Conservation (phyloP, 140 eudicot species). For the Stevia rebaudiana region DNA sequence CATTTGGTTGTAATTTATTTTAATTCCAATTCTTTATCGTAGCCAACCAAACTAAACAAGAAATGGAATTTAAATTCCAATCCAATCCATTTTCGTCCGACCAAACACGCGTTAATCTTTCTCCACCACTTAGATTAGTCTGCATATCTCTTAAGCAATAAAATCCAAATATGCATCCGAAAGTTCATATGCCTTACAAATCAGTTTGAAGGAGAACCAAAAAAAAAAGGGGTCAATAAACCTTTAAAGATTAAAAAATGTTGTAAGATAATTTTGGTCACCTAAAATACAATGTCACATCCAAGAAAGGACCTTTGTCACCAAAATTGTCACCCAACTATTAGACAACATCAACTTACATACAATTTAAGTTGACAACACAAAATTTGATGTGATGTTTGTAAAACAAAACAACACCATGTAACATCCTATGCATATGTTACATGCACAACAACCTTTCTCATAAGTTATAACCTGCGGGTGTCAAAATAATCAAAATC, state of each 20-base stretch:
- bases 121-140: too few species aligned
- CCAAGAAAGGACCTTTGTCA: background rate
- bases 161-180: too few species aligned
- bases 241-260: too few species aligned
- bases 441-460: constrained; percentile 34
- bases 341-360: constrained; percentile 11
- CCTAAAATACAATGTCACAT: background rate
- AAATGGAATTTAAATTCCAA: too few species aligned
- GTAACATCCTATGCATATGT: constrained; percentile 18
- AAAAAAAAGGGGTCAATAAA: background rate
- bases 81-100: too few species aligned
- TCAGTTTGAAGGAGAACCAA: background rate
- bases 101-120: too few species aligned
- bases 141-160: too few species aligned
- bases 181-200: background rate
- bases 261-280: background rate
- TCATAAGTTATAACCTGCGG: constrained; percentile 12
- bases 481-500: background rate
- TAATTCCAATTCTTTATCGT: too few species aligned
- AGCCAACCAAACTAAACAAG: too few species aligned
- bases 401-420: background rate
- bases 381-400: constrained; percentile 3
- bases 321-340: background rate
- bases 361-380: constrained; percentile 15
- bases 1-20: too few species aligned